A percentile compares a stretch with the other conserved stretches of the same genome.
These are phyloP conservation scores for Euphorbia tirucalli DNA, from an alignment of 345 rosid genomes.

Conservation along the genomic window DNA sequence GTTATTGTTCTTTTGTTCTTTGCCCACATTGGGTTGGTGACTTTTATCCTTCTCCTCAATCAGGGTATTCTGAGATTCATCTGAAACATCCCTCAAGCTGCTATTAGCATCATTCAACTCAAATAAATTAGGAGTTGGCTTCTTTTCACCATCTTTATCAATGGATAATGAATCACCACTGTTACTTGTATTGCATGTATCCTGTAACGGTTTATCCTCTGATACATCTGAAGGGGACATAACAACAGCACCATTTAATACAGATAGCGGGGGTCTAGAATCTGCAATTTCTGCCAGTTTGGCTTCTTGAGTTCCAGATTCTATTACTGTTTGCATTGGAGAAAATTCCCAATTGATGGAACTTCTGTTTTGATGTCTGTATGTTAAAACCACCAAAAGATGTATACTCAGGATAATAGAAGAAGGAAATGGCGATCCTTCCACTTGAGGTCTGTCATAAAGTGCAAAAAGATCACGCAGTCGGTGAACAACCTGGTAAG, in stretches of 20 bases:
- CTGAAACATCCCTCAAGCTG: constrained; percentile 15
- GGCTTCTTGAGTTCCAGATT: constrained; percentile 29
- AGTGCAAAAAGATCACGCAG: constrained; percentile 72
- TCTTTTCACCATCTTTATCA: constrained; percentile 30
- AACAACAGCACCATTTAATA: constrained; percentile 24
- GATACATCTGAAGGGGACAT: constrained; percentile 29
- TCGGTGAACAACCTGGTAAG: constrained; percentile 70
- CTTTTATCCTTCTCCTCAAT: constrained; percentile 36
- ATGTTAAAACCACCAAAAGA: constrained; percentile 62
- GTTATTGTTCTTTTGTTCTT: constrained; percentile 25
- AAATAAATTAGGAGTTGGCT: constrained; percentile 16
- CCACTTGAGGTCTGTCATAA: constrained; percentile 80
- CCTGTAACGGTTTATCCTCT: constrained; percentile 36
- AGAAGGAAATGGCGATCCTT: constrained; percentile 75
- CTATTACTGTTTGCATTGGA: constrained; percentile 27
- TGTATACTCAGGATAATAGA: constrained; percentile 61
- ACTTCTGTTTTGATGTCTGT: constrained; percentile 36
- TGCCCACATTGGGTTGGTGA: constrained; percentile 18
- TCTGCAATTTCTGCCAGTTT: constrained; percentile 29
- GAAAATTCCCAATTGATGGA: constrained; percentile 49
- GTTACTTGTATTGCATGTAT: constrained; percentile 21
- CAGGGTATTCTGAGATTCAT: constrained; percentile 26
- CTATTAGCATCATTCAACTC: constrained; percentile 23
- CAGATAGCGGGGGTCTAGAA: constrained; percentile 27
- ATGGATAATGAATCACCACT: constrained; percentile 21